Evolutionary conservation across 192 early-diverging fungal genomes (phyloP).

Genomic region (Podila verticillata): DNA sequence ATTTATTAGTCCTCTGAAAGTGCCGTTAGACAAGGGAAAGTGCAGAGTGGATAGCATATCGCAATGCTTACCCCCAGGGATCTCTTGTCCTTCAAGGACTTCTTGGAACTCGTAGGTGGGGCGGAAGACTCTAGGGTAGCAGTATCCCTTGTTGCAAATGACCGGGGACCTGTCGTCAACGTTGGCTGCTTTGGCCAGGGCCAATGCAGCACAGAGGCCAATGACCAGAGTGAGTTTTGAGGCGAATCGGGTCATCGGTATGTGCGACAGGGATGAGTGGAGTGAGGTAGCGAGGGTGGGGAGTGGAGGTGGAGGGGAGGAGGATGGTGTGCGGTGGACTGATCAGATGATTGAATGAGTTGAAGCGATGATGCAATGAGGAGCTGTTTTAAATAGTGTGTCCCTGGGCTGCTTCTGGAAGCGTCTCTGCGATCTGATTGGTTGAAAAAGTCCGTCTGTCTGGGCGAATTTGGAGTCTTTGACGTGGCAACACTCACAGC

Average conservation of each 20-base stretch:
- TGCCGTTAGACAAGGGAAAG: neutral
- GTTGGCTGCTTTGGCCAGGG: slow-evolving; percentile 27
- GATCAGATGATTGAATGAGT: neutral
- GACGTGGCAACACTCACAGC: slow-evolving; percentile 28
- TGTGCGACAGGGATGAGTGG: neutral
- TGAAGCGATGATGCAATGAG: neutral
- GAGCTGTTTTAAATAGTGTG: neutral
- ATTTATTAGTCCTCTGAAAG: neutral
- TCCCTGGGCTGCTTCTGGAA: neutral
- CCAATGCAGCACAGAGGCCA: slow-evolving; percentile 37
- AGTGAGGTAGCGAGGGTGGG: neutral
- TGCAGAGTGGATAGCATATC: neutral
- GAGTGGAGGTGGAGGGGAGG: neutral
- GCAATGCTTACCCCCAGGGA: slow-evolving; percentile 56
- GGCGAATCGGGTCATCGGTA: slow-evolving; percentile 21
- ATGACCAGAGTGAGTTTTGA: slow-evolving; percentile 42
- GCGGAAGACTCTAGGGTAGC: slow-evolving; percentile 67
- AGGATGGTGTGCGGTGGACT: neutral
- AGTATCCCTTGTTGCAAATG: slow-evolving; percentile 53
- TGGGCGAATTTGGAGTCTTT: neutral
- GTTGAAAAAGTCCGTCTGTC: neutral
- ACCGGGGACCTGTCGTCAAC: slow-evolving; percentile 18
- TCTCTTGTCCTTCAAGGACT: slow-evolving; percentile 67
- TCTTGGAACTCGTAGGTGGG: slow-evolving; percentile 68
- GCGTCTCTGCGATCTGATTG: neutral